These are phyloP conservation scores for Rhizopogon vulgaris DNA, from an alignment of 768 basidiomycete species.

Conservation along the genomic window DNA sequence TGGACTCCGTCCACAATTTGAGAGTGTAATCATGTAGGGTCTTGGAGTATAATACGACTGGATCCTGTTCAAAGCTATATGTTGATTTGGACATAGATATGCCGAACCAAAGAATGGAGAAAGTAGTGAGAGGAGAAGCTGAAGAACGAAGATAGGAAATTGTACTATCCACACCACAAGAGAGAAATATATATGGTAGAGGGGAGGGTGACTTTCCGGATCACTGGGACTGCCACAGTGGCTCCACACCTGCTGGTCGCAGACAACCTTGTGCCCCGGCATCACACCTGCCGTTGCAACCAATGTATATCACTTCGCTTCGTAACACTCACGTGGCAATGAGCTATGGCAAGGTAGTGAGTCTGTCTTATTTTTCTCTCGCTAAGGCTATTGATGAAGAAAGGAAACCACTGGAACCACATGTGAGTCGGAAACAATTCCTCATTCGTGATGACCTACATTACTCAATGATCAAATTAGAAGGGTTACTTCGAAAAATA, in stretches of 20 bases:
- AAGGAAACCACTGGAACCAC: background rate
- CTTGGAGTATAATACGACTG: conserved; percentile 53
- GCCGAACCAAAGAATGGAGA: conserved; percentile 1
- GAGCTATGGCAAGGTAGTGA: too few relatives aligned
- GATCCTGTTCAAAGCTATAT: conserved; percentile 15
- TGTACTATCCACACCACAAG: conserved; percentile 6
- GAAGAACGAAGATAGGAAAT: conserved; percentile 4
- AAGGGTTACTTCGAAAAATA: background rate
- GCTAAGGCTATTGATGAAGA: background rate
- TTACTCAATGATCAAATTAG: background rate
- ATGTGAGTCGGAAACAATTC: background rate
- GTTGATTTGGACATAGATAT: conserved; percentile 5
- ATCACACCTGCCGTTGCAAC: background rate
- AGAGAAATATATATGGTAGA: conserved; percentile 22
- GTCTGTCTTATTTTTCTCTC: background rate
- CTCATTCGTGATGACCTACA: background rate
- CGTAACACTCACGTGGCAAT: background rate
- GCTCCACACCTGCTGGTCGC: conserved; percentile 20
- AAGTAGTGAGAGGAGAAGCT: conserved; percentile 8
- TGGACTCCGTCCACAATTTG: conserved; percentile 60
- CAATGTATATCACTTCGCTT: background rate
- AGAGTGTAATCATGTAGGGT: conserved; percentile 65
- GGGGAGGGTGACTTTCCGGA: conserved; percentile 12
- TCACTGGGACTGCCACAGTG: conserved; percentile 16
- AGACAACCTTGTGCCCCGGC: conserved; percentile 5